phyloP scores from a whole-genome alignment of 257 asterid genomes.

The Ophiorrhiza pumila region DNA sequence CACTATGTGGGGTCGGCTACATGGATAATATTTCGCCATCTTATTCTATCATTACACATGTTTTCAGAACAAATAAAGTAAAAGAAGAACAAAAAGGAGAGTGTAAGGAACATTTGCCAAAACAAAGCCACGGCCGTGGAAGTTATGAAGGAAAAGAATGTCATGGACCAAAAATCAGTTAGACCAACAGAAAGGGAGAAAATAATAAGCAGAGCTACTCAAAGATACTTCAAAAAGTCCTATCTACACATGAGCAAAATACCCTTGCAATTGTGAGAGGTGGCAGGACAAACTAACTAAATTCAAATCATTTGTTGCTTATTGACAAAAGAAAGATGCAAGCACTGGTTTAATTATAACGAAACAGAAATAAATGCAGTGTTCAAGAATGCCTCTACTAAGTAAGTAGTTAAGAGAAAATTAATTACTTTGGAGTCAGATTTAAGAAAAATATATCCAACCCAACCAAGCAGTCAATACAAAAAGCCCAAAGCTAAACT shows the following conservation, averaged over 20 bases:
- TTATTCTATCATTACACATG: too few relatives aligned
- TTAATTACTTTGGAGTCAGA: neutral
- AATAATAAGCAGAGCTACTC: neutral
- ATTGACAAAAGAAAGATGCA: neutral
- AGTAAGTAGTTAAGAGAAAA: neutral
- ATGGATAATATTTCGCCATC: too few relatives aligned
- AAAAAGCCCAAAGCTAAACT: neutral
- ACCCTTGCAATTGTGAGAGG: too few relatives aligned
- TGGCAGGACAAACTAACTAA: neutral
- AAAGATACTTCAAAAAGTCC: too few relatives aligned
- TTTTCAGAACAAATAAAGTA: too few relatives aligned
- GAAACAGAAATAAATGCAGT: neutral
- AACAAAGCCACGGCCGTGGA: neutral
- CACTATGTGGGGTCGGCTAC: too few relatives aligned
- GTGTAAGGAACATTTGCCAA: neutral
- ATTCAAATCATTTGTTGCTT: neutral
- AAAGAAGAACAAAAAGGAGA: neutral
- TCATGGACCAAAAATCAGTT: neutral
- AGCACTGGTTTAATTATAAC: neutral
- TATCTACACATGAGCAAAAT: too few relatives aligned
- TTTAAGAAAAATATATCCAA: neutral
- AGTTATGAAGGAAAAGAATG: neutral
- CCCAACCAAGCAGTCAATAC: neutral
- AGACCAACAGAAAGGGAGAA: neutral
- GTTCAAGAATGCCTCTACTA: neutral